These are phyloP conservation scores for Nematodospora valgi DNA, from an alignment of 805 yeast genomes.

Conservation along the genomic window DNA sequence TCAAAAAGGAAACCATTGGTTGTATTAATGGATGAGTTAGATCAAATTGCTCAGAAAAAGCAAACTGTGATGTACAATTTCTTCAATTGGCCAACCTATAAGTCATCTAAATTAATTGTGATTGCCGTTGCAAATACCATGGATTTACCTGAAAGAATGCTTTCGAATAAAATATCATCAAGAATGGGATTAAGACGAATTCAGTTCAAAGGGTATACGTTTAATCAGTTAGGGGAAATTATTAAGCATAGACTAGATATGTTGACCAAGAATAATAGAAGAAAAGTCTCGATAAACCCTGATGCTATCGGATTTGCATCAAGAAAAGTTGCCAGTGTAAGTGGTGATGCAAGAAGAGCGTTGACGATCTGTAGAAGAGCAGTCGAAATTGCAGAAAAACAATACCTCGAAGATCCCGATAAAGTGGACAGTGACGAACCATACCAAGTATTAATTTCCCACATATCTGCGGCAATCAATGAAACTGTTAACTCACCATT, in stretches of 20 bases:
- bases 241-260: slow-evolving; percentile 65
- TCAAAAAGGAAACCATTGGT: slow-evolving; percentile 54
- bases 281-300: slow-evolving; percentile 46
- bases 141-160: slow-evolving; percentile 89
- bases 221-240: slow-evolving; percentile 70
- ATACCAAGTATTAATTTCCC: slow-evolving; percentile 63
- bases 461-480: slow-evolving; percentile 73
- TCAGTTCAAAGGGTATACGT: slow-evolving; percentile 85
- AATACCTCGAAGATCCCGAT: slow-evolving; percentile 32
- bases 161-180: slow-evolving; percentile 86
- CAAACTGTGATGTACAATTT: slow-evolving; percentile 92
- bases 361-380: slow-evolving; percentile 85
- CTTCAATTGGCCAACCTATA: slow-evolving; percentile 94
- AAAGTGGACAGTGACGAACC: slow-evolving; percentile 31
- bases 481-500: slow-evolving; percentile 78
- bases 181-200: slow-evolving; percentile 85
- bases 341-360: slow-evolving; percentile 96
- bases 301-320: slow-evolving; percentile 92
- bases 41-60: slow-evolving; percentile 78
- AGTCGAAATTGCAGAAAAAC: slow-evolving; percentile 77
- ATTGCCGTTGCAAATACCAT: slow-evolving; percentile 95
- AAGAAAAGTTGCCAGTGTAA: slow-evolving; percentile 90
- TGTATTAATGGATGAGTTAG: slow-evolving; percentile 86
- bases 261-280: slow-evolving; percentile 28
- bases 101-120: slow-evolving; percentile 74